Conservation (phyloP, 768 basidiomycete species). For the Boletus subparvulus region DNA sequence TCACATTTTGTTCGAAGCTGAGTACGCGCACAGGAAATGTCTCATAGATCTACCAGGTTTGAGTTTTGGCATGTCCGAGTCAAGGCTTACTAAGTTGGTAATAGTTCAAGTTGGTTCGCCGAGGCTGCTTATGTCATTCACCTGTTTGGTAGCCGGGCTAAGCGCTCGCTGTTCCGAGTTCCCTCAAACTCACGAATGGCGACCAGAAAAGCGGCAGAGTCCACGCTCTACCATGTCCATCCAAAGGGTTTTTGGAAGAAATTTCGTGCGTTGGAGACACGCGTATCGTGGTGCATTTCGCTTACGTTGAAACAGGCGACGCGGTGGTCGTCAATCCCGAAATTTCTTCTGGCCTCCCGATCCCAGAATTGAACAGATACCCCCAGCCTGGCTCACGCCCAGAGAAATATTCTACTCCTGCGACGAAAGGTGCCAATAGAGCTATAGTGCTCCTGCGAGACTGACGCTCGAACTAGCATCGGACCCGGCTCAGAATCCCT, state of each 20-base stretch:
- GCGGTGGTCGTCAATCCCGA: constrained; percentile 82
- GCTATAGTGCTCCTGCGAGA: not conserved
- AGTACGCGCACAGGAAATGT: not conserved
- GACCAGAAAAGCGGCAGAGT: constrained; percentile 78
- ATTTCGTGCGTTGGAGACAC: constrained; percentile 61
- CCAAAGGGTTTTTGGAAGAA: constrained; percentile 96
- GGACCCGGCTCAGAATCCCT: constrained; percentile 85
- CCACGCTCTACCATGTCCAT: constrained; percentile 85
- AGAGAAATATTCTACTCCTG: constrained; percentile 83
- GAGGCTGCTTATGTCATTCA: constrained; percentile 17
- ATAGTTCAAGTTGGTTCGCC: too few relatives aligned
- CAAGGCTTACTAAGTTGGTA: not conserved
- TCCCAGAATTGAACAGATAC: constrained; percentile 68
- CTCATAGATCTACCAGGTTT: not conserved
- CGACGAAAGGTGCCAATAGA: constrained; percentile 68
- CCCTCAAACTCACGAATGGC: constrained; percentile 50
- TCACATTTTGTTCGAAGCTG: not conserved
- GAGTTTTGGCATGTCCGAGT: not conserved
- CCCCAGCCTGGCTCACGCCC: constrained; percentile 88
- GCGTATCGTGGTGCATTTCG: not conserved
- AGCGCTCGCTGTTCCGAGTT: not conserved
- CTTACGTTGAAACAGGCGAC: constrained; percentile 56
- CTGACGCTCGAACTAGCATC: constrained; percentile 53
- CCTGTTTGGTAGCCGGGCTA: not conserved
- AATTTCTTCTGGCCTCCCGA: constrained; percentile 87